Conservation (phyloP, 31 red algal genomes). For the Bonnemaisonia californica region DNA sequence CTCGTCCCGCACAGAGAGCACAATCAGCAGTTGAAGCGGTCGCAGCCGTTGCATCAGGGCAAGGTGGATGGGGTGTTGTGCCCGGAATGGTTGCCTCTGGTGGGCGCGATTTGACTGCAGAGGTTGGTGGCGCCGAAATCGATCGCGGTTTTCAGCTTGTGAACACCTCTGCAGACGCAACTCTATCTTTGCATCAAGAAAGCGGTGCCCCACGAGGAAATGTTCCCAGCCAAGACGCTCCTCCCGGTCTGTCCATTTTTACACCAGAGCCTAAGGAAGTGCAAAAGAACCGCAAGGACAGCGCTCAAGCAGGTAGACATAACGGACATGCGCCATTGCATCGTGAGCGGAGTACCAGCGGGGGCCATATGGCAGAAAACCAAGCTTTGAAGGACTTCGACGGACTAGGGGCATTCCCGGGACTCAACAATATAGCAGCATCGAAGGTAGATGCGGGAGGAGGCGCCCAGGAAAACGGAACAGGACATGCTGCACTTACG, state of each 20-base stretch:
- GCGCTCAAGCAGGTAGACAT: neutral
- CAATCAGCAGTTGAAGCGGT: conserved; percentile 53
- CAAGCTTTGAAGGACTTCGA: too few species aligned
- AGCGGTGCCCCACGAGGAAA: neutral
- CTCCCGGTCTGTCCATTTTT: conserved; percentile 21
- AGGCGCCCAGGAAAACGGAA: conserved; percentile 16
- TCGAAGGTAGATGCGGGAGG: conserved; percentile 18
- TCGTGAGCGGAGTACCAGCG: neutral
- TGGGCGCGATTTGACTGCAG: conserved; percentile 9
- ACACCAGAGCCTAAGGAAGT: neutral
- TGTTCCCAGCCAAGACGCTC: neutral
- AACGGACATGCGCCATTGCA: neutral
- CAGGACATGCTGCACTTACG: neutral
- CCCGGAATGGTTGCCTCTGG: conserved; percentile 2
- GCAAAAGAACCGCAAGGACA: neutral
- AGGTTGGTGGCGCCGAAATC: conserved; percentile 21
- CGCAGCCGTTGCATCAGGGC: conserved; percentile 40
- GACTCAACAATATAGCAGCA: neutral
- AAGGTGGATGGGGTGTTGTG: conserved; percentile 39
- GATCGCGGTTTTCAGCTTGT: neutral
- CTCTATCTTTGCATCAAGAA: neutral
- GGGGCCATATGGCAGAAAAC: too few species aligned
- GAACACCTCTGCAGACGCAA: neutral
- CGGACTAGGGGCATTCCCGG: too few species aligned
- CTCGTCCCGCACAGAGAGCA: neutral